Percentiles rank a stretch among this genome's conserved stretches.
Evolutionary conservation across 345 rosid genomes (phyloP).

Genomic region (Lepidium aucheri): DNA sequence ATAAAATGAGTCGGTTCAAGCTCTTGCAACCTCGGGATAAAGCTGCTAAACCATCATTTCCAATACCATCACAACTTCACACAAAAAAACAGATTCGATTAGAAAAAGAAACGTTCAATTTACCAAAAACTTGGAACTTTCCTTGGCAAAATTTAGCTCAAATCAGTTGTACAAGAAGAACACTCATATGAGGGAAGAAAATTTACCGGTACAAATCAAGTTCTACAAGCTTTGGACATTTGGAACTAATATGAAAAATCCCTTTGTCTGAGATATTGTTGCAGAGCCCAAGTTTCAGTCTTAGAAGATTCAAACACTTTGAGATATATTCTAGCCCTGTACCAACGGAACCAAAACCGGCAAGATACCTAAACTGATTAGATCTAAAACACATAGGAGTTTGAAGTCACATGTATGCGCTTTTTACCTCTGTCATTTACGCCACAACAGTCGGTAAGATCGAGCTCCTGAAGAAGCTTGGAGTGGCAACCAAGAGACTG

Average conservation of each 20-base stretch:
- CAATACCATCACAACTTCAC: conserved; percentile 55
- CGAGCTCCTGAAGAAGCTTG: conserved; percentile 60
- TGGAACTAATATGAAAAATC: conserved; percentile 47
- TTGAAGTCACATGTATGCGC: not conserved
- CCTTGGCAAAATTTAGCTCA: not conserved
- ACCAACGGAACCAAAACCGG: not conserved
- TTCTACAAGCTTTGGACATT: conserved; percentile 53
- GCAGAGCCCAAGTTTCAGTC: conserved; percentile 79
- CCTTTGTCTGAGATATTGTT: conserved; percentile 63
- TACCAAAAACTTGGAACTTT: not conserved
- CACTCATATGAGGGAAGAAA: not conserved
- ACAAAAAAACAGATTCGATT: not conserved
- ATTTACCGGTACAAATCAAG: conserved; percentile 84
- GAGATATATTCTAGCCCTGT: conserved; percentile 76
- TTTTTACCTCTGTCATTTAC: conserved; percentile 61
- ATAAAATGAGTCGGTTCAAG: conserved; percentile 62
- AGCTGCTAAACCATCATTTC: conserved; percentile 73
- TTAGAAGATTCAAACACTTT: conserved; percentile 49
- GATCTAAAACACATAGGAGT: not conserved
- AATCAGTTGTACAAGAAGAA: not conserved
- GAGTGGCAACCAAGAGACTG: conserved; percentile 55
- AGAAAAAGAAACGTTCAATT: too few species aligned
- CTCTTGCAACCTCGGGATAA: conserved; percentile 70
- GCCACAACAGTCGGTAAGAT: conserved; percentile 76
- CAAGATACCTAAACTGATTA: not conserved